Percentiles rank a stretch among this genome's conserved stretches.
Conservation (phyloP, 768 basidiomycete species). For the Trametopsis cervina region DNA sequence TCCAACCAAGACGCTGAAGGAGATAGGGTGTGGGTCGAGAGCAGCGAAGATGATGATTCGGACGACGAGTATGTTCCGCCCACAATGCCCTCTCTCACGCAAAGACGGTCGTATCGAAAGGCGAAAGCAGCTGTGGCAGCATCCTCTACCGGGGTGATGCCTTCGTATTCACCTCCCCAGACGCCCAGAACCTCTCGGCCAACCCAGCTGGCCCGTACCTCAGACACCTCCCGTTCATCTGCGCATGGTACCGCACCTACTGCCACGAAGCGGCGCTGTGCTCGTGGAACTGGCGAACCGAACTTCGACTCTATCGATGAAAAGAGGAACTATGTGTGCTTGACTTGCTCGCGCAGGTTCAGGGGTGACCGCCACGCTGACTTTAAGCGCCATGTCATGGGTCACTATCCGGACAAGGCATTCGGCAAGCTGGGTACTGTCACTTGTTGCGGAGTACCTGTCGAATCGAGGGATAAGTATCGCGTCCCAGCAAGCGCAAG, state of each 20-base stretch:
- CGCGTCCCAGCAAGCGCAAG: too few relatives aligned
- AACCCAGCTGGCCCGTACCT: not conserved
- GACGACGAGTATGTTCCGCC: not conserved
- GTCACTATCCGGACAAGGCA: not conserved
- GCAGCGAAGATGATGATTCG: not conserved
- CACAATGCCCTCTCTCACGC: not conserved
- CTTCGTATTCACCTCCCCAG: not conserved
- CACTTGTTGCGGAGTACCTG: not conserved
- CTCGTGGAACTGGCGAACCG: too few relatives aligned
- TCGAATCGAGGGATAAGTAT: not conserved
- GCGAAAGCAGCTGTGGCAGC: not conserved
- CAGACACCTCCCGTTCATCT: too few relatives aligned
- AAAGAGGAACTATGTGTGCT: not conserved
- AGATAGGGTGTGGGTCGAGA: not conserved
- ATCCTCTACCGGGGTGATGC: not conserved
- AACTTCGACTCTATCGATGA: not conserved
- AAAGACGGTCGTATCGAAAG: not conserved
- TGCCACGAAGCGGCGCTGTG: too few relatives aligned
- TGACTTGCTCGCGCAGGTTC: not conserved
- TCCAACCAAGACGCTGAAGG: not conserved
- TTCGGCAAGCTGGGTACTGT: not conserved
- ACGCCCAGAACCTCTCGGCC: not conserved
- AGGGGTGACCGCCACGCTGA: not conserved
- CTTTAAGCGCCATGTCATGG: not conserved
- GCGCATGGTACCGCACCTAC: too few relatives aligned